A percentile compares a stretch with the other conserved stretches of the same genome.
Conservation (phyloP, 2,329 filamentous ascomycete species). For the Biscogniauxia mediterranea region DNA sequence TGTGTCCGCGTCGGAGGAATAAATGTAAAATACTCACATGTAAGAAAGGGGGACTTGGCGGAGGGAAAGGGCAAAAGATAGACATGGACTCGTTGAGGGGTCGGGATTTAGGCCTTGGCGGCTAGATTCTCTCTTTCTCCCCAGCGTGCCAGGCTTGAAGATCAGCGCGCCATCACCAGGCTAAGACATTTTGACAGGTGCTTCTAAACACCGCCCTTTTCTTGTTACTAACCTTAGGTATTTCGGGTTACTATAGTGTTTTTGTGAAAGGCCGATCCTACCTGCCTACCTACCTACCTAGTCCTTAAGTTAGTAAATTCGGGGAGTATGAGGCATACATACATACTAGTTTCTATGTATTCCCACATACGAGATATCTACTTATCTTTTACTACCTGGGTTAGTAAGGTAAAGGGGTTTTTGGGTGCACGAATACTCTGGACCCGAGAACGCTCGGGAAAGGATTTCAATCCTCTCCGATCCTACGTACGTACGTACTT, state of each 20-base stretch:
- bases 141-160: background rate
- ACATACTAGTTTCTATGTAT: background rate
- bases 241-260: background rate
- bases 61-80: background rate
- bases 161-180: background rate
- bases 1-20: background rate
- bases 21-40: background rate
- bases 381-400: background rate
- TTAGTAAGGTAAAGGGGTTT: background rate
- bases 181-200: background rate
- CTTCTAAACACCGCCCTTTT: background rate
- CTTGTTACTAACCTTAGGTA: background rate
- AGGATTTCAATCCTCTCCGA: background rate
- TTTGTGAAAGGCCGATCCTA: background rate
- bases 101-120: background rate
- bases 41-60: background rate
- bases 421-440: background rate
- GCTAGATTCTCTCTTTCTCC: background rate
- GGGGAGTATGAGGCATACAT: background rate
- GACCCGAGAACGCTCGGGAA: background rate
- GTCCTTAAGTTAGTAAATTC: background rate
- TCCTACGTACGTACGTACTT: background rate
- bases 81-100: background rate
- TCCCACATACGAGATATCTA: background rate
- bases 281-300: background rate